Base-by-base conservation (phyloP, 78 protist species). In the Dictyostelium intermedium region DNA sequence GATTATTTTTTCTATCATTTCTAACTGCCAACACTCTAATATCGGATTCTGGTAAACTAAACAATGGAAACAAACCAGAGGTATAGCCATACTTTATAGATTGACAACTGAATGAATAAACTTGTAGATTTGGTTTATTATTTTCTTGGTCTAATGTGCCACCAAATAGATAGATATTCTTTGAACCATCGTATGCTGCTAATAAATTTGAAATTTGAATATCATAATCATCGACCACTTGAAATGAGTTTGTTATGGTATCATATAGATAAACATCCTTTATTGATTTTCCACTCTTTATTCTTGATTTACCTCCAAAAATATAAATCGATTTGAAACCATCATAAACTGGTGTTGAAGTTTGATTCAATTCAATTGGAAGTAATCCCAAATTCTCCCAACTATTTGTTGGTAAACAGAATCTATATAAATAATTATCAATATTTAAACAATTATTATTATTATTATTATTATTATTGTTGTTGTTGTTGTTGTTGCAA, bases 1-100 rank as follows among this genome's bases (percentile, higher is more conserved):
- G 82, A 43, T 77, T 77, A 43, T 77, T 77, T 23, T 77, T 77
- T 77, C 82, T 77, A 77, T 77, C 82, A 16, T 77, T 77, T 77
- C 56, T 77, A 35, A 77, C 82, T 9, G 82, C 82, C 56, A 77
- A 43, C n/a, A 77, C 60, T n/a, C 41, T 41, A 23, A 5, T 11
- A n/a, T 77, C 82, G 2, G 82, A 77, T 41, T 35, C 63, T 77
- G 82, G 56, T 43, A 77, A 41, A 23, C 32, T 41, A 34, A 77
- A 43, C 3, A 41, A 25, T 23, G n/a, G 82, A n/a, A 35, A 41
- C 1, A 77, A 6, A 2, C 82, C 82, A n/a, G 82, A 23, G 18
- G 27, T 20, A 41, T 77, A 77, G 2, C 82, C 82, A 35, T 41
- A 43, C 45, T 77, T 77, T 8, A 35, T 35, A 9, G 35, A 32